Evolutionary conservation across 306 rosid species (phyloP), one percentile per base, ranked within the genome.

Genomic region (Lathyrus sativus): DNA sequence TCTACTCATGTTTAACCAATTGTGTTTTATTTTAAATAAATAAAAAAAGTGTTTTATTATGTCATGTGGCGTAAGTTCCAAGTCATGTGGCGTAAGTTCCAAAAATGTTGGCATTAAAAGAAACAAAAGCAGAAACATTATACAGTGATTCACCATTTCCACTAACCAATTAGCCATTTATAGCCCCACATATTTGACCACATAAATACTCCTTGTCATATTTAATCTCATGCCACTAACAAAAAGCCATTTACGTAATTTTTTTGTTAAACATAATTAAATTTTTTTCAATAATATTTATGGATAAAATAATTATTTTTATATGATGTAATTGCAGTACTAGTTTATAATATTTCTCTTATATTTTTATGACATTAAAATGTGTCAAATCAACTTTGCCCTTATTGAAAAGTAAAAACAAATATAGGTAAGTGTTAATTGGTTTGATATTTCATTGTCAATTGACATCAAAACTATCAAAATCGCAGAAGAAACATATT

Each of bases 61-160:
- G 68, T 62, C 53, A 18, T 59, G 58, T 65, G 65, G 71, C 43
- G 38, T 35, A 43, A 66, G 73, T 50, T 41, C 18, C 76, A 55
- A 68, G 68, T 62, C 53, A 18, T 59, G 58, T 65, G 65, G 71
- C 43, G 38, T 35, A 43, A 66, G 73, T 50, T 41, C 18, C 76
- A 55, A 68, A 64, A 62, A 19, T 75, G 77, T 70, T 62, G 73
- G 77, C 79, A 26, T 55, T 62, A 42, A 11, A 51, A 80, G 46
- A 55, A 83, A 78, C 80, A 83, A 41, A 62, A 73, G 71, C 67
- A 72, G 68, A 80, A 64, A 85, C 86, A 79, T 71, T 79, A 80
- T 68, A 62, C 69, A 28, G 38, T 15, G 26, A 56, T 74, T 63
- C 69, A 35, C 63, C 72, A 58, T 14, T 68, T 35, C 57, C 62